Evolutionary conservation across 345 rosid species (phyloP).

Genomic region (Linum usitatissimum): DNA sequence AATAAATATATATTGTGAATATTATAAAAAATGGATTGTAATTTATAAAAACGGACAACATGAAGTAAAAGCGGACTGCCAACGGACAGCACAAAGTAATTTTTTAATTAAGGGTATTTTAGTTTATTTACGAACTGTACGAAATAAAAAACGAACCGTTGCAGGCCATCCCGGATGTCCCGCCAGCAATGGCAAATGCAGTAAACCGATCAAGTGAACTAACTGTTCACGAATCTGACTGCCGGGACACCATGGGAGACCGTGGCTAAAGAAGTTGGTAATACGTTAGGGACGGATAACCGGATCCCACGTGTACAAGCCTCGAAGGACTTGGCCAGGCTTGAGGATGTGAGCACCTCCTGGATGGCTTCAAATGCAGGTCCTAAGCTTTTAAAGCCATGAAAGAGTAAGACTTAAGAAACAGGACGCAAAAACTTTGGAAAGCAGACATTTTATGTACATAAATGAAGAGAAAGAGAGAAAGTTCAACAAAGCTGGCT

Average conservation of each 20-base stretch:
- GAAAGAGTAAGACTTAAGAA: background rate
- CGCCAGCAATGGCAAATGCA: slow-evolving; percentile 96
- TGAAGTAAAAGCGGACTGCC: too few relatives aligned
- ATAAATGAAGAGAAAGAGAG: too few relatives aligned
- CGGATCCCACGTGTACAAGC: slow-evolving; percentile 47
- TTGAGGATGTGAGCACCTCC: slow-evolving; percentile 60
- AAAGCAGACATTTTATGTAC: too few relatives aligned
- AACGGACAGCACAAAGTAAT: too few relatives aligned
- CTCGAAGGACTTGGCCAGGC: slow-evolving; percentile 56
- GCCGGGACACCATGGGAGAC: slow-evolving; percentile 92
- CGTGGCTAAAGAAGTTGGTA: slow-evolving; percentile 81
- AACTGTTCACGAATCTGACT: slow-evolving; percentile 61
- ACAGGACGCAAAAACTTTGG: too few relatives aligned
- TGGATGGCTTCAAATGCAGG: slow-evolving; percentile 81
- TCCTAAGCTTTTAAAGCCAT: slow-evolving; percentile 44
- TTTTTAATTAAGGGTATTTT: too few relatives aligned
- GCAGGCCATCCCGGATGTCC: slow-evolving; percentile 87
- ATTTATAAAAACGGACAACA: too few relatives aligned
- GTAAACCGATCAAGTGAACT: slow-evolving; percentile 81
- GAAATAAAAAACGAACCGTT: too few relatives aligned
- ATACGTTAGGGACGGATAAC: slow-evolving; percentile 60
- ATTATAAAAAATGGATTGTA: too few relatives aligned
- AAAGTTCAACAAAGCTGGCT: too few relatives aligned
- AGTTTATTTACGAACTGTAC: too few relatives aligned
- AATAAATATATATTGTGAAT: too few relatives aligned